Conservation (phyloP, 257 asterid genomes). For the Solanum sparsipilum region DNA sequence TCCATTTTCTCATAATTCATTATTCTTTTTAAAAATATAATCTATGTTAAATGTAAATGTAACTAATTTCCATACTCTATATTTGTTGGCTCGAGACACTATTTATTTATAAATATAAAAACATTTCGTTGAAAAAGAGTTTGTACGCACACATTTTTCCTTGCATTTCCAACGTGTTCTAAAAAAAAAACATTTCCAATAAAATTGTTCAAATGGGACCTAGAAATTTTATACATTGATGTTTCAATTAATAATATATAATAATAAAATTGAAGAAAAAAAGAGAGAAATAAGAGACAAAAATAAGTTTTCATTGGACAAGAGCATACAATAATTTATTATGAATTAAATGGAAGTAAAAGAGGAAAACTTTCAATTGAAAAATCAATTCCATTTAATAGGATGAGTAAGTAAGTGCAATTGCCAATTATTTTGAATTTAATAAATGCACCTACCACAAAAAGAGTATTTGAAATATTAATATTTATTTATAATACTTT, state of each 20-base stretch:
- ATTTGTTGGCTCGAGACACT: not conserved
- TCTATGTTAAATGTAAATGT: not conserved
- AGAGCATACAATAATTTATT: not conserved
- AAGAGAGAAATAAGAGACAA: not conserved
- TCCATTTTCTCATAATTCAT: not conserved
- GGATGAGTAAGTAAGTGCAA: not conserved
- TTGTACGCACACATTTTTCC: not conserved
- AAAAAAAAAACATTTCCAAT: not conserved
- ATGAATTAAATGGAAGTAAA: not conserved
- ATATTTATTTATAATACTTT: not conserved
- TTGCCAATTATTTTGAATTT: not conserved
- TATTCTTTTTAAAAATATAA: not conserved
- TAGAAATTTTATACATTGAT: not conserved
- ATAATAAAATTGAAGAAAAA: not conserved
- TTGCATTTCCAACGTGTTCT: not conserved
- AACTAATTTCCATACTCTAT: not conserved
- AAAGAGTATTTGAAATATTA: not conserved
- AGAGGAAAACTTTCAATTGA: not conserved
- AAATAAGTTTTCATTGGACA: not conserved
- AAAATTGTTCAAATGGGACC: not conserved
- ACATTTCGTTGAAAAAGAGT: not conserved
- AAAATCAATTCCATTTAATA: not conserved
- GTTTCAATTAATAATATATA: not conserved
- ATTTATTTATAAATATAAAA: not conserved
- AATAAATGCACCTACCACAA: not conserved